Conservation (phyloP, 148 eudicot species). For the Drosera capensis region DNA sequence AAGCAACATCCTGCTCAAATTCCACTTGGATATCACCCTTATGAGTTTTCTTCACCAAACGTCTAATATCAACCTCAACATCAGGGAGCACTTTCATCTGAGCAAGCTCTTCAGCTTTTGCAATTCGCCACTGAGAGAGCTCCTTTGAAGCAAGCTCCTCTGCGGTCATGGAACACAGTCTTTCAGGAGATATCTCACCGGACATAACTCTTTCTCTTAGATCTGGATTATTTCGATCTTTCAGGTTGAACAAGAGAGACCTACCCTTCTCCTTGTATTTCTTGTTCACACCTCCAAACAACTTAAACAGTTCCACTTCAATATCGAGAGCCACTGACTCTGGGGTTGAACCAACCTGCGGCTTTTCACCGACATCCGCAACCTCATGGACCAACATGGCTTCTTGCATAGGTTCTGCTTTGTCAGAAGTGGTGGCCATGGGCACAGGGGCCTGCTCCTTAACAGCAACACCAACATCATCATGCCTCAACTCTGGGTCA, state of each 20-base stretch:
- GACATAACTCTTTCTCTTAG: constrained; percentile 78
- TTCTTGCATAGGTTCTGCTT: constrained; percentile 17
- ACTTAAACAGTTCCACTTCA: constrained; percentile 71
- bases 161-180: constrained; percentile 87
- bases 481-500: too few relatives aligned
- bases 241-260: constrained; percentile 79
- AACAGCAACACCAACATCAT: too few relatives aligned
- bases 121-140: constrained; percentile 92
- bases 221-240: constrained; percentile 83
- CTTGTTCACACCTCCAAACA: constrained; percentile 87
- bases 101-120: constrained; percentile 79
- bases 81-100: constrained; percentile 82
- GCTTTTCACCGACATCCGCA: constrained; percentile 5
- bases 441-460: too few relatives aligned
- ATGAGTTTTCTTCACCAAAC: constrained; percentile 93
- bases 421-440: too few relatives aligned
- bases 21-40: constrained; percentile 94
- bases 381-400: constrained; percentile 15
- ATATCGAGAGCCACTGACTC: constrained; percentile 47
- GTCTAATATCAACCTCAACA: constrained; percentile 54
- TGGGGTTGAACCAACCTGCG: constrained; percentile 26
- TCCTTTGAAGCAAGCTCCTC: constrained; percentile 97
- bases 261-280: constrained; percentile 93
- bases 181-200: constrained; percentile 72
- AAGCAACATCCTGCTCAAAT: constrained; percentile 44